These are phyloP conservation scores for Sugiyamaella qingdaonensis DNA, from an alignment of 805 yeast genomes.

Conservation along the genomic window DNA sequence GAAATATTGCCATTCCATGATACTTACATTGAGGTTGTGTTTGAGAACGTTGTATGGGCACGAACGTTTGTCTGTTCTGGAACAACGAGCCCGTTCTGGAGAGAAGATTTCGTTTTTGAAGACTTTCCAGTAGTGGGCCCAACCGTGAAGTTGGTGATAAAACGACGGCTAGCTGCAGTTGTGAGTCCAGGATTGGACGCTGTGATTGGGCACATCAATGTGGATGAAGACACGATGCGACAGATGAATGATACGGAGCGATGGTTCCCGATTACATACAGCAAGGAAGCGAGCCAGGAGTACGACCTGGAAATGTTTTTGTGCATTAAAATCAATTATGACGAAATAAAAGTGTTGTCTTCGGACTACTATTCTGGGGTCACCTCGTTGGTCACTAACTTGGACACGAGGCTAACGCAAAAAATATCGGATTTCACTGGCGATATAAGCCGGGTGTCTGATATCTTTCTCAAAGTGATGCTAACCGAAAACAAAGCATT, in stretches of 20 bases:
- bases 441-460: constrained; percentile 25
- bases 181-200: constrained; percentile 35
- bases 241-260: constrained; percentile 21
- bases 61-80: constrained; percentile 62
- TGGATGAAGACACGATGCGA: constrained; percentile 21
- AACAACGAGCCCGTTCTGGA: constrained; percentile 65
- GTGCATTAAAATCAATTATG: constrained; percentile 25
- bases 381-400: constrained; percentile 50
- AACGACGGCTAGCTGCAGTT: constrained; percentile 20
- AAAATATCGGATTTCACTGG: constrained; percentile 38
- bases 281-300: constrained; percentile 11
- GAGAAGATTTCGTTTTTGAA: constrained; percentile 64
- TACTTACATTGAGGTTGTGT: constrained; percentile 61
- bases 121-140: constrained; percentile 48
- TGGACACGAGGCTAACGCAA: constrained; percentile 29
- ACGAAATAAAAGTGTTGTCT: constrained; percentile 39
- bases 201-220: constrained; percentile 49
- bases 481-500: constrained; percentile 65
- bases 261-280: constrained; percentile 26
- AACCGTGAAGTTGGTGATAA: constrained; percentile 26
- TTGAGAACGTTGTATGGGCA: constrained; percentile 76
- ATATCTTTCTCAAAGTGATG: constrained; percentile 62
- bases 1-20: constrained; percentile 21
- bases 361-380: constrained; percentile 56
- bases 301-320: constrained; percentile 23